phyloP scores from a whole-genome alignment of 129 eudicot genomes.

The Daucus carota region DH1_v3.0 NC_030382.2:41812501-41813000 shows the following conservation, averaged over 20 bases:
- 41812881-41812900: too few relatives aligned
- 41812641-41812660: neutral
- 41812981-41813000: too few relatives aligned
- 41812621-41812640: neutral
- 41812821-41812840: neutral
- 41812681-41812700: neutral
- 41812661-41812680: neutral
- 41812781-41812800: neutral
- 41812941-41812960: too few relatives aligned
- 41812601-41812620: neutral
- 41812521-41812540: neutral
- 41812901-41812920: too few relatives aligned
- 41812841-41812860: too few relatives aligned
- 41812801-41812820: too few relatives aligned
- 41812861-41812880: too few relatives aligned
- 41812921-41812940: too few relatives aligned
- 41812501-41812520: neutral
- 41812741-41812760: neutral
- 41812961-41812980: too few relatives aligned
- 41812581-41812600: neutral
- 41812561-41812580: neutral
- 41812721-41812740: neutral
- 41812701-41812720: neutral
- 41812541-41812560: neutral
- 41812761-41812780: neutral